phyloP scores from a whole-genome alignment of 305 asterid species.

The Fraxinus paxiana region DNA sequence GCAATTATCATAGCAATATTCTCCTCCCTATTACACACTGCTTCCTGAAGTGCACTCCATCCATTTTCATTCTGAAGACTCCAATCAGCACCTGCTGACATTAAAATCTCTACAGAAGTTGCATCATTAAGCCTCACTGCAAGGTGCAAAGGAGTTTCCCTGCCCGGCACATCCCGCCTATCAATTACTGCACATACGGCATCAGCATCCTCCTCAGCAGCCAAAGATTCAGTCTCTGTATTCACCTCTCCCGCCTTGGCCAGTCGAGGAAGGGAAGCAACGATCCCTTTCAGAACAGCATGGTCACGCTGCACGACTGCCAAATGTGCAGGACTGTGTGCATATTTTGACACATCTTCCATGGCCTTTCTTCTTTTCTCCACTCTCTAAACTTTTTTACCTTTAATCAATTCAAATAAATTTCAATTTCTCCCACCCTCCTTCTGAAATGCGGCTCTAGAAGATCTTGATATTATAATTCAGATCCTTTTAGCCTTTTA shows the following conservation, averaged over 20 bases:
- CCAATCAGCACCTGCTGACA: slow-evolving; percentile 99
- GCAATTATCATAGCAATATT: slow-evolving; percentile 95
- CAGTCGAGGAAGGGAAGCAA: slow-evolving; percentile 62
- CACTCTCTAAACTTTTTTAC: neutral
- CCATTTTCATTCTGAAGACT: slow-evolving; percentile 97
- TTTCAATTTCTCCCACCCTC: neutral
- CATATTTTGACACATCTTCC: slow-evolving; percentile 83
- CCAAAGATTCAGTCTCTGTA: slow-evolving; percentile 71
- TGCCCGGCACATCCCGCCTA: slow-evolving; percentile 89
- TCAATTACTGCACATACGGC: slow-evolving; percentile 67
- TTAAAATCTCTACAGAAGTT: slow-evolving; percentile 79
- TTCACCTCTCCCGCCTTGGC: slow-evolving; percentile 90
- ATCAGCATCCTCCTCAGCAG: slow-evolving; percentile 83
- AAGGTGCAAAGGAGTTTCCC: slow-evolving; percentile 94
- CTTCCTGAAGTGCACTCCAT: slow-evolving; percentile 99
- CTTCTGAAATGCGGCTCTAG: slow-evolving; percentile 11
- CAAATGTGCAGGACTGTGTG: slow-evolving; percentile 81
- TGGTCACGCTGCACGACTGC: slow-evolving; percentile 71
- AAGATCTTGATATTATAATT: slow-evolving; percentile 19
- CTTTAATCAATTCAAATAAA: neutral
- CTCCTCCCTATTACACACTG: slow-evolving; percentile 93
- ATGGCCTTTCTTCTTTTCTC: slow-evolving; percentile 44
- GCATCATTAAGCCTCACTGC: slow-evolving; percentile 80
- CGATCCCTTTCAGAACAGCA: slow-evolving; percentile 56
- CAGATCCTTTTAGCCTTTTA: slow-evolving; percentile 11